Percentiles rank a stretch among this genome's conserved stretches.
Conservation (phyloP, 257 asterid genomes). For the Solanum clarkiae region DNA sequence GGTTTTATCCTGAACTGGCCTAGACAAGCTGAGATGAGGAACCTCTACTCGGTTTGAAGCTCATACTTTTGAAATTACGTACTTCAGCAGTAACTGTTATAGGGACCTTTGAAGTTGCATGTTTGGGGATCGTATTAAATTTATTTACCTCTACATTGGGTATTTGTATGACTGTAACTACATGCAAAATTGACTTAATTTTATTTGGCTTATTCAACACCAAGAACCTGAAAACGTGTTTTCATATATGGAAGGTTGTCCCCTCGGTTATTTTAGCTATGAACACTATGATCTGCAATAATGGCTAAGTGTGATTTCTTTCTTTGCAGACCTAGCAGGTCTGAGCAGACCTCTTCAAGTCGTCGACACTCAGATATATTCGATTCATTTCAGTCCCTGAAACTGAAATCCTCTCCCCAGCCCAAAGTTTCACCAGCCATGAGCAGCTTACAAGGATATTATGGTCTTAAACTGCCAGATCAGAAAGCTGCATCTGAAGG, state of each 20-base stretch:
- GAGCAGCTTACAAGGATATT: slow-evolving; percentile 48
- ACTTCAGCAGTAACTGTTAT: neutral
- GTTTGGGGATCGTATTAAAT: neutral
- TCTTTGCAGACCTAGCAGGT: slow-evolving; percentile 49
- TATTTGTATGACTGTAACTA: neutral
- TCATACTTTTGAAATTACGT: neutral
- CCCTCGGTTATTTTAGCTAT: neutral
- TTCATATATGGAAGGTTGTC: neutral
- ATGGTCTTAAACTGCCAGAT: slow-evolving; percentile 34
- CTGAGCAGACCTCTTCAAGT: slow-evolving; percentile 25
- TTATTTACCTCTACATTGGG: neutral
- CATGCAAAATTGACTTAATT: neutral
- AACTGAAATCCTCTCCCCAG: slow-evolving; percentile 43
- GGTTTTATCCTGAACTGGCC: neutral
- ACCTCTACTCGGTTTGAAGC: neutral
- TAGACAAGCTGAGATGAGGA: neutral
- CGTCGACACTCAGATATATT: slow-evolving; percentile 61
- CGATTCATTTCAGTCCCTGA: slow-evolving; percentile 66
- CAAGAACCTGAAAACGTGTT: neutral
- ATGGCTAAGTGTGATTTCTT: slow-evolving; percentile 1
- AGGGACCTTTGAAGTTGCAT: neutral
- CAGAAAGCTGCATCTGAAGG: slow-evolving; percentile 30
- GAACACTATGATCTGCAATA: neutral
- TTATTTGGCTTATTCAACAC: neutral
- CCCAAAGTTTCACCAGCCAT: slow-evolving; percentile 47